Evolutionary conservation across 2,329 filamentous ascomycete species (phyloP).

Genomic region (Trichoderma guizhouense): DNA sequence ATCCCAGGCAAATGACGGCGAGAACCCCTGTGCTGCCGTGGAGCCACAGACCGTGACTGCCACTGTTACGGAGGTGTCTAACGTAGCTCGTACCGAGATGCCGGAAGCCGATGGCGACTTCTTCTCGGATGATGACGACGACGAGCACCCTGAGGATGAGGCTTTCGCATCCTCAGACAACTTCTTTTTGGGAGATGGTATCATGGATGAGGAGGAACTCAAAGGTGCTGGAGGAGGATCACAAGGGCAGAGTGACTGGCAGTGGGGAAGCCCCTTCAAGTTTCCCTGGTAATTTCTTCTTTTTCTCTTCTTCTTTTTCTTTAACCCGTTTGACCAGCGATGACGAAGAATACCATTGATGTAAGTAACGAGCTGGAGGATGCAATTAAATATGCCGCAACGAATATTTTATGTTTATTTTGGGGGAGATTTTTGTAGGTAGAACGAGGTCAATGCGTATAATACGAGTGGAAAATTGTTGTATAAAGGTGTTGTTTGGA

Average conservation of each 20-base stretch:
- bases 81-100: conserved; percentile 24
- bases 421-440: not conserved
- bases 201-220: not conserved
- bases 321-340: not conserved
- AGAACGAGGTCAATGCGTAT: conserved; percentile 7
- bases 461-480: not conserved
- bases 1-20: conserved; percentile 1
- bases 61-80: conserved; percentile 33
- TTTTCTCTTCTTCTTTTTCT: not conserved
- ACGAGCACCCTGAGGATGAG: not conserved
- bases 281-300: not conserved
- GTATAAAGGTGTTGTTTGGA: not conserved
- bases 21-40: conserved; percentile 13
- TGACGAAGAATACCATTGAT: conserved; percentile 17
- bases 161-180: not conserved
- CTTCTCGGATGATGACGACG: conserved; percentile 19
- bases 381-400: not conserved
- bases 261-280: conserved; percentile 1
- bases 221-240: conserved; percentile 6
- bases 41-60: conserved; percentile 17
- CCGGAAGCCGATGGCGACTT: conserved; percentile 20
- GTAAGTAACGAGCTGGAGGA: conserved; percentile 14
- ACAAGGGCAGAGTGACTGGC: not conserved
- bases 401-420: conserved; percentile 8
- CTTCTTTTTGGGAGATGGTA: not conserved